phyloP scores from a whole-genome alignment of 2,329 filamentous ascomycete species.

The Xylariaceae sp. region DNA sequence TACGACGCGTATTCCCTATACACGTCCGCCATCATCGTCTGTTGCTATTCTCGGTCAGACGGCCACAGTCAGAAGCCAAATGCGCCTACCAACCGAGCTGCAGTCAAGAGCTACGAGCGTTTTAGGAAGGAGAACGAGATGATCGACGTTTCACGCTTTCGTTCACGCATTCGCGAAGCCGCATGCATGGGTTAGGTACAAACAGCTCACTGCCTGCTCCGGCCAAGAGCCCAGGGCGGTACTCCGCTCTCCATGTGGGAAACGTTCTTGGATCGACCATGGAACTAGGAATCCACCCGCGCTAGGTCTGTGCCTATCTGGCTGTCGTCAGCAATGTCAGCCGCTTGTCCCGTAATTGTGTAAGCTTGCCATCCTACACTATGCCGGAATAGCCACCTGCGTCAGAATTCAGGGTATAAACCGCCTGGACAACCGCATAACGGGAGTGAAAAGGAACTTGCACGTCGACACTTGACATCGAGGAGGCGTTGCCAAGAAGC shows the following conservation, averaged over 20 bases:
- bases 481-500: neutral
- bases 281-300: too few relatives aligned
- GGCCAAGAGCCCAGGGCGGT: too few relatives aligned
- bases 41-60: neutral
- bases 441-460: too few relatives aligned
- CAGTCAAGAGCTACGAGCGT: neutral
- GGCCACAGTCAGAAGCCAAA: neutral
- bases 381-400: too few relatives aligned
- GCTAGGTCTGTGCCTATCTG: neutral
- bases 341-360: neutral
- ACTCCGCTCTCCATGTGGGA: neutral
- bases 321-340: neutral
- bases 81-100: neutral
- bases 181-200: neutral
- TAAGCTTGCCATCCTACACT: too few relatives aligned
- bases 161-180: neutral
- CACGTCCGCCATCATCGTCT: neutral
- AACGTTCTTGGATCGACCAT: neutral
- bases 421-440: too few relatives aligned
- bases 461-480: too few relatives aligned
- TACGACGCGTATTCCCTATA: neutral
- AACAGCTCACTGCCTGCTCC: too few relatives aligned
- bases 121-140: slow-evolving; percentile 15
- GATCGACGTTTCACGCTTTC: neutral
- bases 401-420: too few relatives aligned